Evolutionary conservation across 169 alveolate genomes (phyloP), one percentile per base, ranked within the genome.

Genomic region (Neospora caninum): DNA sequence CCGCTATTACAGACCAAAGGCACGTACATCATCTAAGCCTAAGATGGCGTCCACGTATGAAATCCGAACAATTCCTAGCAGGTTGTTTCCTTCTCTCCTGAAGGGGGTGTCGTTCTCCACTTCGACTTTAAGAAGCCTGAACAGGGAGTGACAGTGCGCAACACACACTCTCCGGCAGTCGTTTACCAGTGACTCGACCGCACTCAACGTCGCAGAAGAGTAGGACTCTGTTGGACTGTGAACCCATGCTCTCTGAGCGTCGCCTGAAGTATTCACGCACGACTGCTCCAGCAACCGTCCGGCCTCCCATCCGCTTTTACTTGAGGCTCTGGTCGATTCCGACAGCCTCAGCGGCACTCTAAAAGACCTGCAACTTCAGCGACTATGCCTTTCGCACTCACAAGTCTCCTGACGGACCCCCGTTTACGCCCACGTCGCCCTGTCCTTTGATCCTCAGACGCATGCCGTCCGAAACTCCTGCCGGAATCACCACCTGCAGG

Each of bases 101-200:
- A 88, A 88, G 22, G 54, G 83, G 67, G 92, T 34, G 58, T 88
- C 83, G 64, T 82, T 82, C 89, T 38, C 64, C 89, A 82, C 89
- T 31, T 82, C 69, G 22, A 82, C 89, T 38, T 41, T 82, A 41
- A 82, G 89, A 18, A 82, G 53, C 4, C 89, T 82, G 89, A 9
- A 82, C 13, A 36, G 1, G 7, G 27, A 73, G 43, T 13, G 41
- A 20, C 31, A 69, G 27, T 34, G 25, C 39, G n/a, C 84, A 73
- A 73, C 39, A 22, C 25, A n/a, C 41, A 73, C n/a, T 25, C 80
- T 29, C 31, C 80, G 31, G 41, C 29, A 29, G 10, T 20, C 36
- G 9, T 69, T 25, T 29, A 4, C 36, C 80, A n/a, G 38, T 25
- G 41, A 6, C 34, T 69, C 36, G 80, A 29, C 4, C 6, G 9